A percentile compares a stretch with the other conserved stretches of the same genome.
Evolutionary conservation across 2,329 filamentous ascomycete genomes (phyloP).

Genomic region (Penicillium digitatum): DNA sequence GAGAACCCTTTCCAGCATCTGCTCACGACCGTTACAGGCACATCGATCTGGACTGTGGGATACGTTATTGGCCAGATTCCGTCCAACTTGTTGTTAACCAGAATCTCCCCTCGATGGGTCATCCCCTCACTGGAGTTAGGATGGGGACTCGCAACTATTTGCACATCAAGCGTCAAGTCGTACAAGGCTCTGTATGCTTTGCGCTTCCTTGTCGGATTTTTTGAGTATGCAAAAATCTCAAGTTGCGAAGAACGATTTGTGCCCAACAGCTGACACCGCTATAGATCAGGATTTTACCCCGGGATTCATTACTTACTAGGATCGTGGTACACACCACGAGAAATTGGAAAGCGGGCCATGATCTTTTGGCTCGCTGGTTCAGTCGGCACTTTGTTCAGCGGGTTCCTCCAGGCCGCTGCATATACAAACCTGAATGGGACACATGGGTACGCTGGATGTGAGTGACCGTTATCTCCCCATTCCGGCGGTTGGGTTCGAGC

Average conservation of each 20-base stretch:
- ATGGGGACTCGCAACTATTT: constrained; percentile 28
- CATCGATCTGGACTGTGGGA: constrained; percentile 45
- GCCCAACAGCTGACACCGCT: neutral
- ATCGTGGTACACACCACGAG: constrained; percentile 26
- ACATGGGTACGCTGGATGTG: constrained; percentile 23
- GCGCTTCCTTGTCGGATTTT: constrained; percentile 29
- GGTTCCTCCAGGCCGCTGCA: constrained; percentile 23
- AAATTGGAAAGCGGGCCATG: constrained; percentile 25
- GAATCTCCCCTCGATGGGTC: constrained; percentile 44
- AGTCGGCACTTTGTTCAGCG: constrained; percentile 22
- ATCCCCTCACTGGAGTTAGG: constrained; percentile 38
- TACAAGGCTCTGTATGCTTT: constrained; percentile 23
- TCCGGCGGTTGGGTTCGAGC: neutral
- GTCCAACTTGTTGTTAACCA: constrained; percentile 45
- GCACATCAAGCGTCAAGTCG: constrained; percentile 22
- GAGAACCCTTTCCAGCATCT: neutral
- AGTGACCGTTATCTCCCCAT: neutral
- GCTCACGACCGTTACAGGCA: constrained; percentile 10
- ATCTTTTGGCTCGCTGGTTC: constrained; percentile 23
- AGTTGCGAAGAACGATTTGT: too few species aligned
- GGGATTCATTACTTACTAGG: constrained; percentile 27
- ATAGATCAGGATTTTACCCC: constrained; percentile 23
- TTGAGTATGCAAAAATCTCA: constrained; percentile 18
- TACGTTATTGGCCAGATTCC: constrained; percentile 46
- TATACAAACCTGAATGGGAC: constrained; percentile 25